Percentiles rank a stretch among this genome's conserved stretches.
These are phyloP conservation scores for Funneliformis caledonium DNA, from an alignment of 371 early-diverging fungal species.

Conservation along the genomic window DNA sequence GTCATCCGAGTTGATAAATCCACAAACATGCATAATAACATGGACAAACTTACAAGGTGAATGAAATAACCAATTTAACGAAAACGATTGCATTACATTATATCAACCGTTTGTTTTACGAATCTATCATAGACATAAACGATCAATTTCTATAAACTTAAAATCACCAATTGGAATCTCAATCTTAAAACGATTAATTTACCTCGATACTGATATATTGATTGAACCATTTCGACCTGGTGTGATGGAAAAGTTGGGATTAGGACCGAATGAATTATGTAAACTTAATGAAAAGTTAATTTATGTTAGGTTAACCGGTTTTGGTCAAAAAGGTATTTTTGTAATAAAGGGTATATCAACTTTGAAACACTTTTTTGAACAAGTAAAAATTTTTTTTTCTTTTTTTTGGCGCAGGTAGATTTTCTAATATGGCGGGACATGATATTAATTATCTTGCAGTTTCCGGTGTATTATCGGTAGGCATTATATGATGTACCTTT, in stretches of 20 bases:
- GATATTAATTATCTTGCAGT: conserved; percentile 79
- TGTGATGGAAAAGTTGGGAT: conserved; percentile 70
- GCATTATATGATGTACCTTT: neutral
- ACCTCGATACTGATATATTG: conserved; percentile 62
- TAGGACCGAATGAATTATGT: conserved; percentile 68
- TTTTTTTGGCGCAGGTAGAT: conserved; percentile 41
- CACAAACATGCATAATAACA: neutral
- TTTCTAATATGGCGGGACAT: conserved; percentile 71
- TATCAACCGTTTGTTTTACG: too few species aligned
- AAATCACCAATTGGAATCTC: conserved; percentile 59
- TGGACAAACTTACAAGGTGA: conserved; percentile 37
- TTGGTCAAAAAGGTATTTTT: conserved; percentile 62
- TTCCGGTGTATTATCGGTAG: conserved; percentile 69
- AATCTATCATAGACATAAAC: conserved; percentile 59
- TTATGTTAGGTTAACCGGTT: conserved; percentile 74
- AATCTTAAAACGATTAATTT: conserved; percentile 53
- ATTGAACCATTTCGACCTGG: conserved; percentile 84
- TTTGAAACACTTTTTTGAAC: neutral
- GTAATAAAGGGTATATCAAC: neutral
- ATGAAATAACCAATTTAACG: neutral
- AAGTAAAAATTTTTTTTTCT: neutral
- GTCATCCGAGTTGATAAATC: conserved; percentile 76
- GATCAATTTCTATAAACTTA: conserved; percentile 70
- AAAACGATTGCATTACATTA: neutral
- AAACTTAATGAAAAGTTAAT: conserved; percentile 63